Percentiles rank a stretch among this genome's conserved stretches.
phyloP scores from a whole-genome alignment of 495 filamentous ascomycete species.

The Penicillium angulare region DNA sequence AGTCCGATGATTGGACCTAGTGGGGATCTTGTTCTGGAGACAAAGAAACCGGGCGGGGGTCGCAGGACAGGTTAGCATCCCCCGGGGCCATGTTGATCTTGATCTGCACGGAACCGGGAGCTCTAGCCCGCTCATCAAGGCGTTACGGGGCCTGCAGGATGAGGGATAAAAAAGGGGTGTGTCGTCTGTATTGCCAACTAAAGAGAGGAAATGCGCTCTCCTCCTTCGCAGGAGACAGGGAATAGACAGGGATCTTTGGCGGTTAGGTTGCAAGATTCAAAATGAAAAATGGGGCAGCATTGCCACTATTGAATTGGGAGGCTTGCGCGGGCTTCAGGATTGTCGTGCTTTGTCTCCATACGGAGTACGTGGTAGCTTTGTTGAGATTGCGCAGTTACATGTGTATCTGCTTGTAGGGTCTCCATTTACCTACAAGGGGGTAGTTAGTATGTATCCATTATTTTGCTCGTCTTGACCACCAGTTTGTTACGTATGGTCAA shows the following conservation, averaged over 20 bases:
- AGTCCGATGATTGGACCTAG: constrained; percentile 10
- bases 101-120: constrained; percentile 32
- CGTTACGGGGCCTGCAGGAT: constrained; percentile 2
- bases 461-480: background rate
- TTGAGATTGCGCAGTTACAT: constrained; percentile 1
- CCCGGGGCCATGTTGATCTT: constrained; percentile 26
- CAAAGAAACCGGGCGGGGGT: constrained; percentile 9
- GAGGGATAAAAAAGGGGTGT: background rate
- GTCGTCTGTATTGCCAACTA: background rate
- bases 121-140: constrained; percentile 15
- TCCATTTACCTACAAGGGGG: no score
- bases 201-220: no score
- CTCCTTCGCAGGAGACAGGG: no score
- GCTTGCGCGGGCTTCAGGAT: background rate
- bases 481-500: background rate
- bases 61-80: background rate
- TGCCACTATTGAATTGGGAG: constrained; percentile 1
- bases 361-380: no score
- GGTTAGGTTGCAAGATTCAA: background rate
- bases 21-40: background rate
- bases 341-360: no score
- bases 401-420: background rate
- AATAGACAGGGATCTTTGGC: background rate
- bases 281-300: background rate
- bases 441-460: no score